phyloP scores from a whole-genome alignment of 257 asterid species.

The Fraxinus americana region DNA sequence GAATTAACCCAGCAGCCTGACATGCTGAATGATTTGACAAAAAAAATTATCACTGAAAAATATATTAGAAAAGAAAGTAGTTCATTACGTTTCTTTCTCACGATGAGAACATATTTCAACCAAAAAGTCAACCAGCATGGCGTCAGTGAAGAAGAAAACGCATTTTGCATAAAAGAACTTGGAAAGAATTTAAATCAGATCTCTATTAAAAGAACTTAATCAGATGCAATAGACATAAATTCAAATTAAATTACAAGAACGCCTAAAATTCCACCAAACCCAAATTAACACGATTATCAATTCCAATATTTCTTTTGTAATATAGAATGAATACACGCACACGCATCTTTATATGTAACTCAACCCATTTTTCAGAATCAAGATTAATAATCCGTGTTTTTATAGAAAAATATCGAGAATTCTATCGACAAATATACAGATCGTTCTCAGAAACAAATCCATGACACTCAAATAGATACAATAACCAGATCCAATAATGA shows the following conservation, averaged over 20 bases:
- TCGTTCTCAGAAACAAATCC: background rate
- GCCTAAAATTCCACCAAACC: background rate
- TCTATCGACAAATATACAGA: background rate
- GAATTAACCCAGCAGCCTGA: background rate
- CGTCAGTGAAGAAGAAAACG: background rate
- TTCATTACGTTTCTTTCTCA: background rate
- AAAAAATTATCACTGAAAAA: no score
- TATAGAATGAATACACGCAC: no score
- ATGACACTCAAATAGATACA: background rate
- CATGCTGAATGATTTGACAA: background rate
- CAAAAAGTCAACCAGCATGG: background rate
- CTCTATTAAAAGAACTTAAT: background rate
- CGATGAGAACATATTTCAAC: background rate
- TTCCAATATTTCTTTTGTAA: background rate
- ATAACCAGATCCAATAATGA: background rate
- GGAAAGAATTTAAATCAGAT: no score
- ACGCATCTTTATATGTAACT: no score
- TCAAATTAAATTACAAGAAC: background rate
- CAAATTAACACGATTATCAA: background rate
- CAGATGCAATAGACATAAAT: conserved; percentile 4
- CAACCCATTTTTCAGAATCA: background rate
- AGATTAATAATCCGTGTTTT: no score
- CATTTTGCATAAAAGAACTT: background rate
- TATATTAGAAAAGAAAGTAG: background rate
- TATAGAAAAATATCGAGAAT: no score